These are phyloP conservation scores for Starmerella apis DNA, from an alignment of 805 yeast genomes.

Conservation along the genomic window DNA sequence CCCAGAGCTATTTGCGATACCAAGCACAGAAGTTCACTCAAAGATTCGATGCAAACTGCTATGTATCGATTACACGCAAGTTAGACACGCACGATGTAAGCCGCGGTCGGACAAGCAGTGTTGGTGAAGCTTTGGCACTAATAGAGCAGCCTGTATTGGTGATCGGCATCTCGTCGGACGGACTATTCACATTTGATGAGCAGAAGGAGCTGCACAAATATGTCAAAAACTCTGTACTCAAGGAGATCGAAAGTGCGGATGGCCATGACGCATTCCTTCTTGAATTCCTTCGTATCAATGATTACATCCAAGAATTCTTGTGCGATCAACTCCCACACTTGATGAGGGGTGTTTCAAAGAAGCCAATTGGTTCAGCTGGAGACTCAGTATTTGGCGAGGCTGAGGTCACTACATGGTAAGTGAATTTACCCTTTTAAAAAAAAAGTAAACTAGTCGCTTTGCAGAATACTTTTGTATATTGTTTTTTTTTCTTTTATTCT, in stretches of 20 bases:
- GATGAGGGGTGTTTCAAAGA: constrained; percentile 42
- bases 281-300: constrained; percentile 76
- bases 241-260: constrained; percentile 77
- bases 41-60: constrained; percentile 93
- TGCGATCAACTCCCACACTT: constrained; percentile 46
- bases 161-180: constrained; percentile 86
- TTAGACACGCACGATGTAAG: constrained; percentile 91
- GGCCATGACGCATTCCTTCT: constrained; percentile 95
- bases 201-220: constrained; percentile 72
- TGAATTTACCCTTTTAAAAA: neutral
- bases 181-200: constrained; percentile 82
- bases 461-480: too few relatives aligned
- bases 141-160: constrained; percentile 68
- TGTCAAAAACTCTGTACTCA: constrained; percentile 58
- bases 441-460: neutral
- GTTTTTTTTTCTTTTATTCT: too few relatives aligned
- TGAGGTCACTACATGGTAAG: constrained; percentile 79
- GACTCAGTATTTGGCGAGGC: constrained; percentile 82
- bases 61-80: constrained; percentile 85
- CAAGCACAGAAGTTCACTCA: constrained; percentile 85
- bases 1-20: constrained; percentile 87
- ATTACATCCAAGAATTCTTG: constrained; percentile 58
- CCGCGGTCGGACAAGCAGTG: constrained; percentile 50
- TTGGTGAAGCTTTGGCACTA: constrained; percentile 45
- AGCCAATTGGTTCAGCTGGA: constrained; percentile 34